Evolutionary conservation across 192 early-diverging fungal species (phyloP), one percentile per base, ranked within the genome.

Genomic region (Pilobolus umbonatus): DNA sequence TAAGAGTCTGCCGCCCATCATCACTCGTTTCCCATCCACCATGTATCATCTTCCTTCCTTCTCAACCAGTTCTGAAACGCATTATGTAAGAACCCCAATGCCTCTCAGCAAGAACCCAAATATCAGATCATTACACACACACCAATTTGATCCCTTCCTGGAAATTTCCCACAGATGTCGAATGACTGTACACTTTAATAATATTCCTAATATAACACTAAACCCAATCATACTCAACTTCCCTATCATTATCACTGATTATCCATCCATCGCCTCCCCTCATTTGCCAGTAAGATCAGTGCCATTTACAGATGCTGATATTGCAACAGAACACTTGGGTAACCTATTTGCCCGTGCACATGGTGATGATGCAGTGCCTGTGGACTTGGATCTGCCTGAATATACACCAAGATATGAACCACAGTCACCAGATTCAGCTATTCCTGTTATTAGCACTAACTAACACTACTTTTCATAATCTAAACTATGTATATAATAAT

Each of bases 361-460:
- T 2, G 69, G 69, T 1, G 69, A 71, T 17, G 69, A 71, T 56
- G 62, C 58, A 14, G 59, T 64, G 8, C 39, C 34, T 44, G 57
- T 71, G 19, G 69, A 71, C 47, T 54, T 71, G 4, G 69, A 65
- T 56, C 43, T 71, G n/a, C 69, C 69, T 10, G 69, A 71, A 44
- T 71, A 71, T 19, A 65, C 62, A 22, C 62, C 62, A 35, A 54
- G 56, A 4, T 65, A 65, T 12, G 62, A 65, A 43, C n/a, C n/a
- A n/a, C n/a, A n/a, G n/a, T n/a, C n/a, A n/a, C n/a, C n/a, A n/a
- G n/a, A n/a, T n/a, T n/a, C n/a, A n/a, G n/a, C n/a, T n/a, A n/a
- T n/a, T n/a, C n/a, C n/a, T n/a, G n/a, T n/a, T n/a, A n/a, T n/a
- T n/a, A n/a, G n/a, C n/a, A n/a, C n/a, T n/a, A n/a, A n/a, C n/a